Conservation (phyloP, 2,329 filamentous ascomycete genomes). For the Nemania sp. region DNA sequence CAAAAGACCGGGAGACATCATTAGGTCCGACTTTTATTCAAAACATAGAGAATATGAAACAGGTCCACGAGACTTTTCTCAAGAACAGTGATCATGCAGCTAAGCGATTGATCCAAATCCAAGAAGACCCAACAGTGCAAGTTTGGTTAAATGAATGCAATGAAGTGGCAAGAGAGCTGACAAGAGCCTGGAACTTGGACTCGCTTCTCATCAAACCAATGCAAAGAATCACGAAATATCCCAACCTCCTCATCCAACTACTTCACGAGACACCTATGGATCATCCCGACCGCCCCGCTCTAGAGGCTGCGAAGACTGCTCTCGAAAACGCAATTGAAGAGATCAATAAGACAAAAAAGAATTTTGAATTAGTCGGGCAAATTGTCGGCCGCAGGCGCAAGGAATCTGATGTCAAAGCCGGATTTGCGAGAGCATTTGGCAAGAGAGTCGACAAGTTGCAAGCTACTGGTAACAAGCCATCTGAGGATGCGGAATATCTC, state of each 20-base stretch:
- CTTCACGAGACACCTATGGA: conserved; percentile 77
- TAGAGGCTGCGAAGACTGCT: conserved; percentile 58
- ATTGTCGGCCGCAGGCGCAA: conserved; percentile 85
- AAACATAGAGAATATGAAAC: conserved; percentile 65
- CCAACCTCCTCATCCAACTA: conserved; percentile 79
- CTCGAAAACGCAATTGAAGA: conserved; percentile 74
- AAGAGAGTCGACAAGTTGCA: conserved; percentile 84
- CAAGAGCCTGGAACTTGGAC: conserved; percentile 91
- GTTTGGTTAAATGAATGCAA: conserved; percentile 95
- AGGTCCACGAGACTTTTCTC: conserved; percentile 64
- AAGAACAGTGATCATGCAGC: conserved; percentile 67
- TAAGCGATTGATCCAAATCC: conserved; percentile 64
- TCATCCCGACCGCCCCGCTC: conserved; percentile 77
- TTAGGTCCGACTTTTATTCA: conserved; percentile 59
- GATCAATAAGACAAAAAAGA: conserved; percentile 95
- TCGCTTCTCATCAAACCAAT: conserved; percentile 97
- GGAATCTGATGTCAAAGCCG: conserved; percentile 84
- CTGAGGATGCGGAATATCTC: conserved; percentile 82
- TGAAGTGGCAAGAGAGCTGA: conserved; percentile 88
- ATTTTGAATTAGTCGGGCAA: conserved; percentile 88
- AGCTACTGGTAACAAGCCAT: conserved; percentile 61
- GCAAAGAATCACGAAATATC: conserved; percentile 92
- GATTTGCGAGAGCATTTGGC: conserved; percentile 85
- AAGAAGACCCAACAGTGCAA: conserved; percentile 66
- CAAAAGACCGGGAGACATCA: conserved; percentile 56